Conservation (phyloP, 139 green algal genomes). For the Tetraselmis striata region DNA sequence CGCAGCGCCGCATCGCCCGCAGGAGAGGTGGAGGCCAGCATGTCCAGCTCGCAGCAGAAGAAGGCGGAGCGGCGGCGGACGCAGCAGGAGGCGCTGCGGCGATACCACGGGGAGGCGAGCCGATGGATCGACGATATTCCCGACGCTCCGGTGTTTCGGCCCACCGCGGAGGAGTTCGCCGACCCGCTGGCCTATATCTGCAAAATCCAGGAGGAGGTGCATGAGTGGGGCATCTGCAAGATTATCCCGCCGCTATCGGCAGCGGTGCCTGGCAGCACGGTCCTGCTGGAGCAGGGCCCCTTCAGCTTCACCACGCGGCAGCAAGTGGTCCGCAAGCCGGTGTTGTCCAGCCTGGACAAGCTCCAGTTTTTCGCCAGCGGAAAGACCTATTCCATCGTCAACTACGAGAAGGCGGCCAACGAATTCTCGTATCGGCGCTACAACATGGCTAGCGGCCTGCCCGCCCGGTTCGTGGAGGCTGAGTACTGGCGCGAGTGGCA, state of each 20-base stretch:
- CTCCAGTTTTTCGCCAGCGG: slow-evolving; percentile 7
- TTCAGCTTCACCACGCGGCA: background rate
- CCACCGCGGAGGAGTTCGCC: slow-evolving; percentile 33
- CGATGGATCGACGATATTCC: slow-evolving; percentile 31
- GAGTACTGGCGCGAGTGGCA: slow-evolving; percentile 48
- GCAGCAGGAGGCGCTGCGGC: slow-evolving; percentile 10
- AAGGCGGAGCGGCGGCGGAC: background rate
- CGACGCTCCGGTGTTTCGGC: slow-evolving; percentile 31
- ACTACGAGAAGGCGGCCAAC: slow-evolving; percentile 36
- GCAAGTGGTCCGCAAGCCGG: background rate
- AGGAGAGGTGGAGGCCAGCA: too few relatives aligned
- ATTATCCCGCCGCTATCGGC: slow-evolving; percentile 21
- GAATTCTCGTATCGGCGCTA: slow-evolving; percentile 22
- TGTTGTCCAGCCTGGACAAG: background rate
- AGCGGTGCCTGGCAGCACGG: background rate
- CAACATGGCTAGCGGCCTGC: slow-evolving; percentile 22
- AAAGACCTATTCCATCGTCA: slow-evolving; percentile 20
- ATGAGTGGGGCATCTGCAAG: slow-evolving; percentile 32
- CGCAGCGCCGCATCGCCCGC: too few relatives aligned
- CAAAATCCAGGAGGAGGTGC: slow-evolving; percentile 32
- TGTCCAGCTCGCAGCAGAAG: background rate
- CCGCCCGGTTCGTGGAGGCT: slow-evolving; percentile 29
- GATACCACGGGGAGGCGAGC: slow-evolving; percentile 7
- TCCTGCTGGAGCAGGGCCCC: background rate
- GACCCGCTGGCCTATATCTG: slow-evolving; percentile 49